These are phyloP conservation scores for Solanum hybrid DNA, from an alignment of 305 asterid genomes.

Conservation along the genomic window DNA sequence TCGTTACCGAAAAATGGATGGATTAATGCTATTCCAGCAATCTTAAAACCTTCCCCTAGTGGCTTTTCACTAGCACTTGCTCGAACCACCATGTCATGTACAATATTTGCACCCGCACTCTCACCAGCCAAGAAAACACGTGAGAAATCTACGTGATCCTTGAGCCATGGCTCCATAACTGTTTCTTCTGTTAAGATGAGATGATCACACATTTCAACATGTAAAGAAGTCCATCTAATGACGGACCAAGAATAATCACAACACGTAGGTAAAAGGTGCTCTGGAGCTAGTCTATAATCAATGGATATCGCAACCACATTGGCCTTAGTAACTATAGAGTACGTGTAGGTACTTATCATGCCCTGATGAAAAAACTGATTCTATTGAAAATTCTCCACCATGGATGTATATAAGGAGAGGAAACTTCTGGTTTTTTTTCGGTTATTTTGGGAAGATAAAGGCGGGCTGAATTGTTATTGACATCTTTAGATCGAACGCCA, in stretches of 20 bases:
- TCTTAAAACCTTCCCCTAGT: neutral
- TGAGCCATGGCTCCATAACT: neutral
- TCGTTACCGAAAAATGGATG: neutral
- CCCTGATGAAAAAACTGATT: neutral
- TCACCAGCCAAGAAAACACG: neutral
- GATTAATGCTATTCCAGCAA: neutral
- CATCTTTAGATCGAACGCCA: neutral
- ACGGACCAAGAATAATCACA: neutral
- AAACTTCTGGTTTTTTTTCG: neutral
- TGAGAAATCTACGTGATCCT: neutral
- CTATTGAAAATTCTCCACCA: neutral
- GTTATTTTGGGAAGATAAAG: neutral
- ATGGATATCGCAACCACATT: neutral
- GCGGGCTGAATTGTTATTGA: neutral
- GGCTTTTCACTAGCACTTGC: neutral
- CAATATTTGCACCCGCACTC: neutral
- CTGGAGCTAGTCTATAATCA: neutral
- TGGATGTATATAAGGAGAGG: neutral
- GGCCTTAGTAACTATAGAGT: neutral
- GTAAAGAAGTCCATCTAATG: neutral
- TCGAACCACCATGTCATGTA: neutral
- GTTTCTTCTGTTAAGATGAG: neutral
- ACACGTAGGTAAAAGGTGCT: neutral
- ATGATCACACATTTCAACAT: neutral
- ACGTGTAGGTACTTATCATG: neutral